Base-by-base conservation (phyloP, 352 stramenopile genomes). In the Pythium catenulatum region DNA sequence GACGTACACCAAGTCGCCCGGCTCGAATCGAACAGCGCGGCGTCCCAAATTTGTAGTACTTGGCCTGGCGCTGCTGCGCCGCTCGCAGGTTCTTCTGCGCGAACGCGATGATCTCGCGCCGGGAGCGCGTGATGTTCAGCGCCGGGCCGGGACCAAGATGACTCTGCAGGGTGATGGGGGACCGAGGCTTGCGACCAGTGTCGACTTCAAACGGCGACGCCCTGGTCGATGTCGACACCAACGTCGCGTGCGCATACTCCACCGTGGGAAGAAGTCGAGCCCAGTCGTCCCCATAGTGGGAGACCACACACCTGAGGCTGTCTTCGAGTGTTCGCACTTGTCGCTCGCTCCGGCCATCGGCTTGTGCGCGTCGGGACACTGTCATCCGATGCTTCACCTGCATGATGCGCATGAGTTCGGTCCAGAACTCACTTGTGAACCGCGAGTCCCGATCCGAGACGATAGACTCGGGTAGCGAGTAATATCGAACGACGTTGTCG, bases 141-240 rank as follows among this genome's bases (percentile, higher is more conserved):
- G 69, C 69, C 9, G 25, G 21, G 21, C 69, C 45, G 34, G 30
- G n/a, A n/a, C 46, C 11, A 15, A 50, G 4, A 19, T 82, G 41
- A 59, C 6, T 37, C 7, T 66, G 61, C n/a, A 27, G 48, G 21
- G 23, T 79, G 17, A 70, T 74, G 21, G 30, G 74, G 21, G 59
- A 78, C n/a, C 32, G 58, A 6, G 58, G 4, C 39, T 73, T 79
- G 43, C 61, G 70, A 58, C 63, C 59, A 39, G 23, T 84, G 78
- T 89, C 72, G n/a, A 89, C 19, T 68, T 89, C 79, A 34, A 89
- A 89, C 11, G 66, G 79, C 4, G 68, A 69, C 17, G 76, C 25
- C 58, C 50, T 15, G 25, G 66, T 56, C 5, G 69, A 87, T 23
- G 59, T 58, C 4, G 30, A 76, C 15, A 76, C 59, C 14, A 87